Conservation (phyloP, 139 green algal genomes). For the Yamagishiella unicocca region DNA sequence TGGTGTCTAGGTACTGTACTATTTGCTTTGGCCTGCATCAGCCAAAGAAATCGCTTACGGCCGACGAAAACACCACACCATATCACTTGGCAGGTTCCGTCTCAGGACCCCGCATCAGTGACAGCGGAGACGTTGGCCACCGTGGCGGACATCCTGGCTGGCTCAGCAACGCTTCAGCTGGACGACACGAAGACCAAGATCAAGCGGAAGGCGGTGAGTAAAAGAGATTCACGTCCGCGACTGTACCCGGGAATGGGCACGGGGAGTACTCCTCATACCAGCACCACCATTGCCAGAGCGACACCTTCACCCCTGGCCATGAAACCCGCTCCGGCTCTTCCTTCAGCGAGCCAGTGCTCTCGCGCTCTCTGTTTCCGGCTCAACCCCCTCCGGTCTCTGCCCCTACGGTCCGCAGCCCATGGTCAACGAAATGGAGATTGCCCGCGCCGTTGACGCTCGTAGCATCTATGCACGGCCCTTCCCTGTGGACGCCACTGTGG, state of each 20-base stretch:
- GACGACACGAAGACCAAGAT: slow-evolving; percentile 64
- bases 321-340: too few relatives aligned
- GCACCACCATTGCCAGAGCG: too few relatives aligned
- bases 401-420: slow-evolving; percentile 43
- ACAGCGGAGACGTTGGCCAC: slow-evolving; percentile 51
- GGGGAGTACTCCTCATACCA: too few relatives aligned
- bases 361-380: too few relatives aligned
- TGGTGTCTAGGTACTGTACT: too few relatives aligned
- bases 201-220: slow-evolving; percentile 56
- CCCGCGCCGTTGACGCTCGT: slow-evolving; percentile 73
- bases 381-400: too few relatives aligned
- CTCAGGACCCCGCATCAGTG: slow-evolving; percentile 42
- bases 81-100: slow-evolving; percentile 41
- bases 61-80: too few relatives aligned
- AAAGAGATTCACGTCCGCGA: too few relatives aligned
- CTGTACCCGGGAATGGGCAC: too few relatives aligned
- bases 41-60: too few relatives aligned
- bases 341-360: too few relatives aligned
- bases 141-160: slow-evolving; percentile 57
- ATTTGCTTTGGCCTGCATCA: not conserved
- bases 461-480: slow-evolving; percentile 87
- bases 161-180: slow-evolving; percentile 39
- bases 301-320: too few relatives aligned
- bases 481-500: slow-evolving; percentile 65
- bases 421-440: slow-evolving; percentile 53